Evolutionary conservation across 345 rosid species (phyloP), one percentile per base, ranked within the genome.

Genomic region (Sisymbrium irio): DNA sequence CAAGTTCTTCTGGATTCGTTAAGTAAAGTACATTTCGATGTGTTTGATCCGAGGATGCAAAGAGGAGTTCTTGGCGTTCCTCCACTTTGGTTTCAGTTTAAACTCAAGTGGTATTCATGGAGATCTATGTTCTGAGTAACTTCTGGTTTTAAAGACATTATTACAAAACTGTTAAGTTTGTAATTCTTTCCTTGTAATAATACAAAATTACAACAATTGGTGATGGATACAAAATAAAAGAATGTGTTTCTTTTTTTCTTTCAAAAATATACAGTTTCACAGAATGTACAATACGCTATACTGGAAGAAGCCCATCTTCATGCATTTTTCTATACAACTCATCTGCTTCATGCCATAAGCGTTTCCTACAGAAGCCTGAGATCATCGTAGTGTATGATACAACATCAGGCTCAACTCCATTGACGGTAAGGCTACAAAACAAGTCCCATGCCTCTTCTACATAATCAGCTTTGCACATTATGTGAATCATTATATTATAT

Each of bases 71-170:
- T 94, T 72, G 97, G 98, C 33, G 76, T 83, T 68, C 78, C 95
- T 65, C 98, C 92, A n/a, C 78, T 91, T 58, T 80, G 78, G 83
- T 91, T 82, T 80, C 98, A 89, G 62, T 25, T 91, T 71, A 94
- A 88, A 78, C 78, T 94, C 59, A 94, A 88, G 78, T 94, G 95
- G 91, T 59, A 74, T 77, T 88, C 98, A 25, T 88, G 89, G 91
- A 85, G 83, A 65, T 80, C 86, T 2, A 85, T 71, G 67, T 89
- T 84, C 82, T 91, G 80, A 75, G 15, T 77, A 18, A 37, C 37
- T 25, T 7, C 33, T 19, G 67, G 22, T 70, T 56, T 71, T 25
- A 46, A 50, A 71, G 32, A 64, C 72, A 40, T 77, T 13, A 53
- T 77, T 13, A 76, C 60, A 35, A 25, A 32, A 61, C 1, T 51